A percentile compares a stretch with the other conserved stretches of the same genome.
Evolutionary conservation across 2,329 filamentous ascomycete species (phyloP).

Genomic region (Fonsecaea monophora): DNA sequence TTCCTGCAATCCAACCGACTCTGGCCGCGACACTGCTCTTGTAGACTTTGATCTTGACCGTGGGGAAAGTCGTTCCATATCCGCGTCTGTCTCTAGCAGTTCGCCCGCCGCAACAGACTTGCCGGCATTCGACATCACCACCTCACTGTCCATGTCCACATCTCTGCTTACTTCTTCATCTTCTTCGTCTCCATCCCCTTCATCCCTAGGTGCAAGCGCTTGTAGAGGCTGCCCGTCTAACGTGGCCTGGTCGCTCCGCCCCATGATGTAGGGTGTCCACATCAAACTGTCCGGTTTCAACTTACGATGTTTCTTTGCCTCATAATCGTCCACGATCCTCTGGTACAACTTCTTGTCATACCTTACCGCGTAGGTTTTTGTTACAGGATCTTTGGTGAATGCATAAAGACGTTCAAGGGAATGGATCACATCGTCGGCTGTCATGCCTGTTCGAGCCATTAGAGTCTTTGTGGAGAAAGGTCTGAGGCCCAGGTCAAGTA

Average conservation of each 20-base stretch:
- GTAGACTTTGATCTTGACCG: slow-evolving; percentile 20
- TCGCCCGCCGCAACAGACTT: slow-evolving; percentile 42
- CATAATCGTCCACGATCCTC: slow-evolving; percentile 87
- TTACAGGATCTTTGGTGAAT: slow-evolving; percentile 86
- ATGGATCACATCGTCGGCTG: slow-evolving; percentile 92
- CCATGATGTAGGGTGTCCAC: slow-evolving; percentile 98
- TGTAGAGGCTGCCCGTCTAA: slow-evolving; percentile 85
- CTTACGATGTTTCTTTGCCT: slow-evolving; percentile 84
- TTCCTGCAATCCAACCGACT: slow-evolving; percentile 15
- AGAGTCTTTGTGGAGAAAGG: slow-evolving; percentile 62
- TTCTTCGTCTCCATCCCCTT: slow-evolving; percentile 66
- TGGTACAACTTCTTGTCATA: slow-evolving; percentile 85
- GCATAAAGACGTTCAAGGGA: slow-evolving; percentile 89
- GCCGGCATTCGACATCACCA: slow-evolving; percentile 18
- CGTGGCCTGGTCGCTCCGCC: slow-evolving; percentile 78
- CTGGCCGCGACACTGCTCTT: slow-evolving; percentile 18
- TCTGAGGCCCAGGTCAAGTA: slow-evolving; percentile 62
- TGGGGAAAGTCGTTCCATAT: slow-evolving; percentile 29
- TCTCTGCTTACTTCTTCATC: slow-evolving; percentile 44
- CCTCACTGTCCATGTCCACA: slow-evolving; percentile 34
- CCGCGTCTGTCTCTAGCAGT: slow-evolving; percentile 2
- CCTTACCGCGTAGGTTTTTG: slow-evolving; percentile 85
- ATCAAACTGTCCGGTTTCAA: slow-evolving; percentile 80
- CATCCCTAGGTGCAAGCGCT: slow-evolving; percentile 76
- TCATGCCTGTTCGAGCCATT: slow-evolving; percentile 83